Percentiles rank a stretch among this genome's conserved stretches.
Conservation (phyloP, 345 rosid species). For the Xanthoceras sorbifolium region DNA sequence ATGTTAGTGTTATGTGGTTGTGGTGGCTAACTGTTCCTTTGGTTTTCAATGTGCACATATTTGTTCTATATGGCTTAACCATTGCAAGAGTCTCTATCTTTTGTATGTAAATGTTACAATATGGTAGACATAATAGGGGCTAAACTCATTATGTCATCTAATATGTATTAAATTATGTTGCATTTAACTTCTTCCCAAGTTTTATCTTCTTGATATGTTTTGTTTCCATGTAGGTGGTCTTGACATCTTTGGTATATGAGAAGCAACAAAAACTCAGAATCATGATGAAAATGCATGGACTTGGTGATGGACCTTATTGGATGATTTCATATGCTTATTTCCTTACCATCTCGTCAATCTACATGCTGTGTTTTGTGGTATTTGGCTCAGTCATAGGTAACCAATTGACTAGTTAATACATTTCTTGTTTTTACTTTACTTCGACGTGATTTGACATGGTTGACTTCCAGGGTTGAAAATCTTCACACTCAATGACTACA, state of each 20-base stretch:
- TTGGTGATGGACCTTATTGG: conserved; percentile 95
- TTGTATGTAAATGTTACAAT: not conserved
- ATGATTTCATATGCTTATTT: conserved; percentile 77
- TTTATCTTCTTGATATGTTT: not conserved
- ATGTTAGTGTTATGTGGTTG: not conserved
- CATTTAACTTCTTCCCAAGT: not conserved
- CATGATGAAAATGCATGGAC: conserved; percentile 99
- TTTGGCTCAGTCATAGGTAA: conserved; percentile 82
- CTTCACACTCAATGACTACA: conserved; percentile 70
- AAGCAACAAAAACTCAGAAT: conserved; percentile 75
- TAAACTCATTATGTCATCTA: not conserved
- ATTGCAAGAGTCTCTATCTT: not conserved
- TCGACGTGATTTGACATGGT: conserved; percentile 23
- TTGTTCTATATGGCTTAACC: not conserved
- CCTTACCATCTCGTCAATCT: conserved; percentile 58
- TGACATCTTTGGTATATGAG: conserved; percentile 77
- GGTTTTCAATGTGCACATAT: not conserved
- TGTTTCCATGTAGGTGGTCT: conserved; percentile 57
- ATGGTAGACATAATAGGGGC: not conserved
- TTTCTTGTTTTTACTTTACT: conserved; percentile 13
- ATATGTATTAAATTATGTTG: not conserved
- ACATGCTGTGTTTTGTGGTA: conserved; percentile 64
- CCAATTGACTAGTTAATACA: not conserved
- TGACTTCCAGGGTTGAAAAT: conserved; percentile 72
- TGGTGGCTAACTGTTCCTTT: too few species aligned